A percentile compares a stretch with the other conserved stretches of the same genome.
phyloP scores from a whole-genome alignment of 129 eudicot genomes.

The Centrapalus pauciflorus region DNA sequence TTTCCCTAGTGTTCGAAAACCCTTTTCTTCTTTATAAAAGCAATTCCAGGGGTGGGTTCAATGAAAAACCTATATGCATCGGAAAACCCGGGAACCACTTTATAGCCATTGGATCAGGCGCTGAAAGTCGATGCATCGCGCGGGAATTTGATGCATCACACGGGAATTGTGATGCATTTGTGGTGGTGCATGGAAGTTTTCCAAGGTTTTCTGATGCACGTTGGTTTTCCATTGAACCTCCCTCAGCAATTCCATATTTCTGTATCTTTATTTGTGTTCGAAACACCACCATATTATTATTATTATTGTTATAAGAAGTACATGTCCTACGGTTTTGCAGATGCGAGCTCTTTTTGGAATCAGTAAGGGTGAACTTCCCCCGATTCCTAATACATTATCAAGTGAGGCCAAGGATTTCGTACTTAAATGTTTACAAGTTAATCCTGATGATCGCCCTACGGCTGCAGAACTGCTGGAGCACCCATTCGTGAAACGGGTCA shows the following conservation, averaged over 20 bases:
- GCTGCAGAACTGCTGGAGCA: conserved; percentile 63
- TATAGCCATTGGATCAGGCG: too few species aligned
- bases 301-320: not conserved
- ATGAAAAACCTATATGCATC: too few species aligned
- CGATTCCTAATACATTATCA: conserved; percentile 52
- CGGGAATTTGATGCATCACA: too few species aligned
- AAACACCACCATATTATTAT: too few species aligned
- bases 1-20: not conserved
- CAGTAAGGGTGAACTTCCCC: conserved; percentile 51
- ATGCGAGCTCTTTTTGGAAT: conserved; percentile 59
- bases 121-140: too few species aligned
- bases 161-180: too few species aligned
- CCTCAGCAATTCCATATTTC: too few species aligned
- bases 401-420: conserved; percentile 55
- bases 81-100: too few species aligned
- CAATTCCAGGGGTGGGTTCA: too few species aligned
- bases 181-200: too few species aligned
- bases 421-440: conserved; percentile 44
- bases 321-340: conserved; percentile 20
- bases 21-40: not conserved
- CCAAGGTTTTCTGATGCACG: too few species aligned
- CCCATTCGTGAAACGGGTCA: conserved; percentile 51
- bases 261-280: not conserved
- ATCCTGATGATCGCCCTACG: conserved; percentile 51
- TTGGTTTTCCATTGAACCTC: too few species aligned